A percentile compares a stretch with the other conserved stretches of the same genome.
Conservation (phyloP, 2,329 filamentous ascomycete genomes). For the Triangularia verruculosa region DNA sequence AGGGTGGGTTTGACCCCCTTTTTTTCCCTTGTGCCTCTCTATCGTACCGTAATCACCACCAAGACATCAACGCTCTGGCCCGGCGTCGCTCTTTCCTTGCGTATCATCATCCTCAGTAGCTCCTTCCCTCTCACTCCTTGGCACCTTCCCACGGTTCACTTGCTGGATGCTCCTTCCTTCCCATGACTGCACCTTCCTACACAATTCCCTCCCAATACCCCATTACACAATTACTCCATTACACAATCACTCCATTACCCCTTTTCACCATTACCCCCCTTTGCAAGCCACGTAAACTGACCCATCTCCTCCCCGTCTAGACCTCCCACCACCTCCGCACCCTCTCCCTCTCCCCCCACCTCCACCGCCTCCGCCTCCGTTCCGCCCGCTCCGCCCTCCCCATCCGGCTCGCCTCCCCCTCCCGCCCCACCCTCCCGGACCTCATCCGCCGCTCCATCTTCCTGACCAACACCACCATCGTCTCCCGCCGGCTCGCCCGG, state of each 20-base stretch:
- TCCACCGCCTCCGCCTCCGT: slow-evolving; percentile 61
- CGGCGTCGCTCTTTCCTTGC: too few relatives aligned
- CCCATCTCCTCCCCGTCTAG: slow-evolving; percentile 36
- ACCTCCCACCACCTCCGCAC: slow-evolving; percentile 60
- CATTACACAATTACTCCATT: neutral
- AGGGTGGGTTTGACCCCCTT: slow-evolving; percentile 42
- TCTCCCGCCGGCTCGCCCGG: slow-evolving; percentile 61
- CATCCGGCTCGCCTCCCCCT: slow-evolving; percentile 54
- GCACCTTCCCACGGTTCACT: neutral
- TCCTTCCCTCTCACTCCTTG: neutral
- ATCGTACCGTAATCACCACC: neutral
- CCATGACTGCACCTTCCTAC: neutral
- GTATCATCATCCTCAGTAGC: neutral
- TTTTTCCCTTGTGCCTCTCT: slow-evolving; percentile 1
- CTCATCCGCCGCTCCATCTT: slow-evolving; percentile 65
- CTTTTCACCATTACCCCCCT: neutral
- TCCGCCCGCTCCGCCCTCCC: slow-evolving; percentile 53
- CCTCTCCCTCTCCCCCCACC: slow-evolving; percentile 62
- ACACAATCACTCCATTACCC: neutral
- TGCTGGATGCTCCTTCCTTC: neutral
- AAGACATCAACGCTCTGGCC: too few relatives aligned
- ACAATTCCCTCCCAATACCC: neutral
- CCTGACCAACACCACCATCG: slow-evolving; percentile 61
- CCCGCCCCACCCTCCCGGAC: slow-evolving; percentile 57
- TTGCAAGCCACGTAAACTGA: neutral